Conservation (phyloP, 305 asterid species). For the Fraxinus ornus region DNA sequence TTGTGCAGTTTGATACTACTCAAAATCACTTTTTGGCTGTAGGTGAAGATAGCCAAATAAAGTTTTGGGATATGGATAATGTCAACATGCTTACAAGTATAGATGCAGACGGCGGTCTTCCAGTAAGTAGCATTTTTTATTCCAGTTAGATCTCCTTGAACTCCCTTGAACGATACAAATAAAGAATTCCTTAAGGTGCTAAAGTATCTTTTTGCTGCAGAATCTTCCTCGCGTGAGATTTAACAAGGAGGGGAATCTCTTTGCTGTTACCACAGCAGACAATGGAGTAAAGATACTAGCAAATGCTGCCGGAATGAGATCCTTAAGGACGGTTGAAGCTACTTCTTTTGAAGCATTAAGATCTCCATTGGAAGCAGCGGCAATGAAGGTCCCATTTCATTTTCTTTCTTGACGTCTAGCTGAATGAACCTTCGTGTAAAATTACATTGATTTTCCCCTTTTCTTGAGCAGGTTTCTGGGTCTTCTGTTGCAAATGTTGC, state of each 20-base stretch:
- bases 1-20: conserved; percentile 86
- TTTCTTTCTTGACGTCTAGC: conserved; percentile 10
- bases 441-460: conserved; percentile 19
- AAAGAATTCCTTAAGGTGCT: neutral
- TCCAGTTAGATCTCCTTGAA: neutral
- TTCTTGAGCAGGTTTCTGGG: conserved; percentile 66
- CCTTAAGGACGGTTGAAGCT: conserved; percentile 67
- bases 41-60: conserved; percentile 79
- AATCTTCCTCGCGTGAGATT: conserved; percentile 36
- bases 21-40: conserved; percentile 83
- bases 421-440: conserved; percentile 1
- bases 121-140: conserved; percentile 38
- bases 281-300: conserved; percentile 58
- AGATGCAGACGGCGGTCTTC: conserved; percentile 77
- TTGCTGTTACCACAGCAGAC: conserved; percentile 63
- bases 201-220: conserved; percentile 3
- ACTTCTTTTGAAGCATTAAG: conserved; percentile 69
- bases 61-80: conserved; percentile 92
- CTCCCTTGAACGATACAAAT: neutral
- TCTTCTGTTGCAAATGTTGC: conserved; percentile 71
- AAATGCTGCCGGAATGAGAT: conserved; percentile 61
- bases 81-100: conserved; percentile 50
- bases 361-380: conserved; percentile 77
- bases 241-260: conserved; percentile 54
- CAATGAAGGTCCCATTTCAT: conserved; percentile 54